Conservation (phyloP, 106 monocot species). For the Chionographis japonica region DNA sequence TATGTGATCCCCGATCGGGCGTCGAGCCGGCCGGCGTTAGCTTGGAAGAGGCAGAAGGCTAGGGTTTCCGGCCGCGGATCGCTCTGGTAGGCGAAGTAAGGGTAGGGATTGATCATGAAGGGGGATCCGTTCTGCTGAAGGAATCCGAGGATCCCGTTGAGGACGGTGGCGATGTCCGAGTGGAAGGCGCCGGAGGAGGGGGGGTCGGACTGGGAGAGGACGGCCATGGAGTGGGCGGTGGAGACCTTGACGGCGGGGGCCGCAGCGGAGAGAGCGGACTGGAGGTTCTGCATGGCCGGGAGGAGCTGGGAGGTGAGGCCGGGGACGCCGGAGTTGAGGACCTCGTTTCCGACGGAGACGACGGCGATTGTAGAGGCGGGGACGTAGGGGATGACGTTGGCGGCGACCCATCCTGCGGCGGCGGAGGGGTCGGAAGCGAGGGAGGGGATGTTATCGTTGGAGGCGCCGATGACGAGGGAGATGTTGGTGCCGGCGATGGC, state of each 20-base stretch:
- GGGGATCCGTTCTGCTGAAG: slow-evolving; percentile 29
- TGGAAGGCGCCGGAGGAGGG: slow-evolving; percentile 53
- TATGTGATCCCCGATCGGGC: slow-evolving; percentile 36
- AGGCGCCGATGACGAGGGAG: slow-evolving; percentile 57
- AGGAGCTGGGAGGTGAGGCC: slow-evolving; percentile 53
- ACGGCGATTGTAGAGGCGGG: slow-evolving; percentile 39
- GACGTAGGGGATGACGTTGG: slow-evolving; percentile 63
- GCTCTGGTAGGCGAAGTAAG: slow-evolving; percentile 52
- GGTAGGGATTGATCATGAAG: slow-evolving; percentile 62
- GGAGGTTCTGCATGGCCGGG: slow-evolving; percentile 83
- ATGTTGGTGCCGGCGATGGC: slow-evolving; percentile 58
- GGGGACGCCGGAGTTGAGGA: slow-evolving; percentile 46
- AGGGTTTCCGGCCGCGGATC: slow-evolving; percentile 59
- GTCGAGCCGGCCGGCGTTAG: slow-evolving; percentile 45
- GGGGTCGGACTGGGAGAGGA: slow-evolving; percentile 51
- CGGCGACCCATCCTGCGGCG: slow-evolving; percentile 49
- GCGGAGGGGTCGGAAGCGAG: slow-evolving; percentile 59
- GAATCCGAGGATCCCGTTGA: slow-evolving; percentile 30
- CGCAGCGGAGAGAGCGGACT: slow-evolving; percentile 29
- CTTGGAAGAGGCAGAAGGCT: slow-evolving; percentile 53
- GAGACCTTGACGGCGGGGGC: slow-evolving; percentile 34
- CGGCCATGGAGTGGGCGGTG: slow-evolving; percentile 59
- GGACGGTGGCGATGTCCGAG: slow-evolving; percentile 18
- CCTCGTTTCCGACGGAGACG: slow-evolving; percentile 79
- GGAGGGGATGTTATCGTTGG: slow-evolving; percentile 68